These are phyloP conservation scores for Malassezia cuniculi DNA, from an alignment of 1,284 basidiomycete species.

Conservation along the genomic window DNA sequence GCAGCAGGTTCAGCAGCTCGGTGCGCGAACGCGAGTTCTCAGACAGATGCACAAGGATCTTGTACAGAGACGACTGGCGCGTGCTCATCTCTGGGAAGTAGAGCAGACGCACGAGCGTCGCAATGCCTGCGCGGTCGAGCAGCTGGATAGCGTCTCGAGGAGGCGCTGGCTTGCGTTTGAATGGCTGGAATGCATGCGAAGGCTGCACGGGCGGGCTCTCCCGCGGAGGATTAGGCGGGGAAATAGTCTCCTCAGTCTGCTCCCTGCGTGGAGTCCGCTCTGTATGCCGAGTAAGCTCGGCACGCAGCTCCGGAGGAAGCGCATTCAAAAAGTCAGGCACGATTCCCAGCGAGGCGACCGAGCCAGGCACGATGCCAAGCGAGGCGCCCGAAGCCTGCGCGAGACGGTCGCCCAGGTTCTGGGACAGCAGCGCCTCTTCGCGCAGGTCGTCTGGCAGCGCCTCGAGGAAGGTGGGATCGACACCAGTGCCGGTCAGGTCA, in stretches of 20 bases:
- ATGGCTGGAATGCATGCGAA: neutral
- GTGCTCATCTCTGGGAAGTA: conserved; percentile 83
- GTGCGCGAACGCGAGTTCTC: conserved; percentile 83
- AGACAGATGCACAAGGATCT: conserved; percentile 84
- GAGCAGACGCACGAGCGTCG: conserved; percentile 76
- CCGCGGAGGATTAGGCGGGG: conserved; percentile 39
- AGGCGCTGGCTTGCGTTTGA: neutral
- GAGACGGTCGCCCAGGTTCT: conserved; percentile 77
- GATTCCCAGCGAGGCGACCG: conserved; percentile 61
- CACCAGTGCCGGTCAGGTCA: conserved; percentile 96
- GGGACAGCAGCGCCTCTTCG: conserved; percentile 82
- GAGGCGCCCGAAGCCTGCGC: conserved; percentile 50
- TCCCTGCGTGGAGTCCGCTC: conserved; percentile 30
- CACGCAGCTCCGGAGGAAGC: conserved; percentile 84
- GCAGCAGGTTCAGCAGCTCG: conserved; percentile 80
- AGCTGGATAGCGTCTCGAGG: conserved; percentile 72
- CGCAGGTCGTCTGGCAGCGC: conserved; percentile 97
- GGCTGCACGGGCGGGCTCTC: neutral
- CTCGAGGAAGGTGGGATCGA: conserved; percentile 94
- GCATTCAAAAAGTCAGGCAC: conserved; percentile 91
- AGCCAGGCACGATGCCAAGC: neutral
- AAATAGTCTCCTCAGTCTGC: conserved; percentile 11
- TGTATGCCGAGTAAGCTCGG: conserved; percentile 77
- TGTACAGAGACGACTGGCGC: conserved; percentile 70
- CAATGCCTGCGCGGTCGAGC: conserved; percentile 78